Evolutionary conservation across 495 filamentous ascomycete species (phyloP).

Genomic region (Penicillium alfredii): DNA sequence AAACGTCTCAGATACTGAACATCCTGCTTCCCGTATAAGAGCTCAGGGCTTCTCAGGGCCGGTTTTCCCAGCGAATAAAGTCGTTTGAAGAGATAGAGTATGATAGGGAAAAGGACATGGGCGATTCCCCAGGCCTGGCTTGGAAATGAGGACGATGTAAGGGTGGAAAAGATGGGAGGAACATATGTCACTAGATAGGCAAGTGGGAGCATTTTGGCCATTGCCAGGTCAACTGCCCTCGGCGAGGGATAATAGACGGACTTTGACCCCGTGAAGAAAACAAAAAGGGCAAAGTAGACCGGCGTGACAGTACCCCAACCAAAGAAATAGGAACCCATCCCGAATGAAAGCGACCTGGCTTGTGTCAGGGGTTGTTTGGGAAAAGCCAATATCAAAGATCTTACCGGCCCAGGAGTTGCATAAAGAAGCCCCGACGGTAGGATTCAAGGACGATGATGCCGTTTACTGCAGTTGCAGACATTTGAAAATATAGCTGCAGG

Average conservation of each 20-base stretch:
- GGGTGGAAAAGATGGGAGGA: background rate
- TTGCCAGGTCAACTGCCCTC: slow-evolving; percentile 8
- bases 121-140: background rate
- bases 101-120: slow-evolving; percentile 1
- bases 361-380: background rate
- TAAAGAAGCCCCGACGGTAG: slow-evolving; percentile 7
- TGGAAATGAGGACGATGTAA: slow-evolving; percentile 1
- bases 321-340: slow-evolving; percentile 3
- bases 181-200: slow-evolving; percentile 4
- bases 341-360: slow-evolving; percentile 10
- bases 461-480: background rate
- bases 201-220: slow-evolving; percentile 1
- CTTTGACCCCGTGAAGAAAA: slow-evolving; percentile 1
- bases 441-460: slow-evolving; percentile 16
- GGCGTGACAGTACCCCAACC: slow-evolving; percentile 9
- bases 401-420: slow-evolving; percentile 9
- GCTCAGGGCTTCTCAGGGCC: no score
- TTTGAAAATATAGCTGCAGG: slow-evolving; percentile 1
- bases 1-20: no score
- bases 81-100: background rate
- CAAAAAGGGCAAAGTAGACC: slow-evolving; percentile 13
- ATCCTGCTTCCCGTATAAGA: no score
- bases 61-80: no score
- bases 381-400: background rate
- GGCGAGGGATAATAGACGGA: slow-evolving; percentile 17